Evolutionary conservation across 768 basidiomycete genomes (phyloP), one percentile per base, ranked within the genome.

Genomic region (Russula sp.): DNA sequence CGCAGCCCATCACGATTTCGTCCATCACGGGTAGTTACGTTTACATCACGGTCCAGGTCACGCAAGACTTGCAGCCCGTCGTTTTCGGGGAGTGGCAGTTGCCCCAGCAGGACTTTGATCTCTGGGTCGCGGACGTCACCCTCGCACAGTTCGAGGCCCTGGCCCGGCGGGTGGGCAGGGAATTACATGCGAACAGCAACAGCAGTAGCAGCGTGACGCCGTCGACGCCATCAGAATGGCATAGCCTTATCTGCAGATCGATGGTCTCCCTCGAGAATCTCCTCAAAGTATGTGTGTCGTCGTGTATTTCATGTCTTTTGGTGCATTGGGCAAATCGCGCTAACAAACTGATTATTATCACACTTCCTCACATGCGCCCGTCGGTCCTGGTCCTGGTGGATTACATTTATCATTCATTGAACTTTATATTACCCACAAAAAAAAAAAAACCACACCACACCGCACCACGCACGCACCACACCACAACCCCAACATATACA

Each of bases 11-110:
- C 67, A 94, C 92, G 0, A 83, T 95, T 38, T 93, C 93, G 3
- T 98, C 97, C 5, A 79, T 98, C 16, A 82, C 84, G 34, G 96
- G 95, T n/a, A 86, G 83, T 67, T 96, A 94, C 75, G 77, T 96
- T 39, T 87, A 91, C 68, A 76, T 89, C 51, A 82, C 88, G 38
- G 84, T 98, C 9, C 97, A 99, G 74, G 88, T 98, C 59, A 98
- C 97, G 7, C 82, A 86, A 60, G 97, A 99, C 73, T 74, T 88
- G 34, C 84, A 93, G n/a, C 91, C 97, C 0, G 93, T 99, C 45
- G 79, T 90, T 0, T 97, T 79, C 70, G 76, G 85, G 20, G 81
- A 85, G n/a, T 89, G 85, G 85, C 70, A 77, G 32, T 75, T 99
- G 22, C 93, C 94, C 0, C 81, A 85, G 54, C 75, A 81, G 7